Evolutionary conservation across 2,329 filamentous ascomycete species (phyloP), one percentile per base, ranked within the genome.

Genomic region (Endoconidiophora polonica): DNA sequence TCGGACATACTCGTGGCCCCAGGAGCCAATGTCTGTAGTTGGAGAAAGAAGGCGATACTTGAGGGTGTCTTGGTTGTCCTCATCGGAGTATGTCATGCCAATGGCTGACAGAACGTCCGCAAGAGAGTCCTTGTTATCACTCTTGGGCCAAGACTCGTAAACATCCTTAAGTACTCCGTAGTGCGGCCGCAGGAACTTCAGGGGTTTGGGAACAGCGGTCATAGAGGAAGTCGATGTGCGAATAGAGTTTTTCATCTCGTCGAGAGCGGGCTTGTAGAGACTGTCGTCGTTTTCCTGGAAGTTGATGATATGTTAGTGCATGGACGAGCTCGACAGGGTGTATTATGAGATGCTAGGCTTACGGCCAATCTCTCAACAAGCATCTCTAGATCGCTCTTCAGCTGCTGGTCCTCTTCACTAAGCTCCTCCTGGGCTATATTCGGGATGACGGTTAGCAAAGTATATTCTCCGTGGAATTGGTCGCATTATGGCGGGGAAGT

Each of bases 211-310:
- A 55, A 98, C 91, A 54, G 91, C 91, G 45, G 91, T 98, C 91
- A 98, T 98, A 43, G 93, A 98, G 53, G 88, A 96, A 57, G 91
- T 98, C 54, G 91, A 94, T 50, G 91, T 98, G 73, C 95, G 96
- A 73, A 98, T 98, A 63, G 86, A 93, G 61, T 81, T 86, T 72
- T 95, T 96, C 79, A 98, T 95, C 58, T 87, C 83, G 66, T 96
- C 88, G 58, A 98, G 73, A 49, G 91, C 84, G 53, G 88, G 78
- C 65, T 88, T 90, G 72, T 96, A 95, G 58, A 96, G 82, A 53
- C 79, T 80, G 57, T 76, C 74, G 68, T 96, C 84, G 57, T 82
- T 74, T 70, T 96, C 91, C 86, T 94, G 60, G 2, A 54, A 42
- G 41, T 9, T 22, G 55, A 14, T 5, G n/a, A 10, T 10, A 39